phyloP scores from a whole-genome alignment of 129 eudicot genomes.

The Chrysanthemum seticuspe region DNA sequence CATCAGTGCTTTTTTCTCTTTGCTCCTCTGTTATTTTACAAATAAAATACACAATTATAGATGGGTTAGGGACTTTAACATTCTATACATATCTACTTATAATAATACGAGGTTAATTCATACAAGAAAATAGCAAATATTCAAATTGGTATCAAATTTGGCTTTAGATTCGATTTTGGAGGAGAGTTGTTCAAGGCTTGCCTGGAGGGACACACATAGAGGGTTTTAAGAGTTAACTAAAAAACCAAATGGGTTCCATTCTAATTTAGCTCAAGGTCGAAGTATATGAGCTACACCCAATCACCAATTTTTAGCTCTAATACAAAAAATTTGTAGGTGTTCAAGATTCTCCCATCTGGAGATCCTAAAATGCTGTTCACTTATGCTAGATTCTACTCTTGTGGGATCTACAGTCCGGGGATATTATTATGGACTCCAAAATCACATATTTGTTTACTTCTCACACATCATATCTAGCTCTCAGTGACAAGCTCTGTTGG shows the following conservation, averaged over 20 bases:
- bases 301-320: background rate
- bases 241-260: background rate
- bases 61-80: background rate
- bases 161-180: conserved; percentile 19
- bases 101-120: background rate
- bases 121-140: background rate
- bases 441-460: background rate
- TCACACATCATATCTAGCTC: background rate
- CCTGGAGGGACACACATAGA: background rate
- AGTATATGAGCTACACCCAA: background rate
- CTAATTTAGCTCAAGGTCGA: conserved; percentile 5
- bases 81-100: background rate
- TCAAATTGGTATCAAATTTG: conserved; percentile 15
- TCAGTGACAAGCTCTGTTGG: no score
- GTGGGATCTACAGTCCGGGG: background rate
- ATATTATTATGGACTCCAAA: background rate
- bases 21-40: conserved; percentile 40
- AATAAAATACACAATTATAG: conserved; percentile 10
- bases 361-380: background rate
- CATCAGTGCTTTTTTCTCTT: conserved; percentile 46
- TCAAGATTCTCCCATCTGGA: background rate
- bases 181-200: background rate
- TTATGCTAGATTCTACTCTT: background rate
- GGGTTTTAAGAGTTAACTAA: background rate
- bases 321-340: conserved; percentile 2